Evolutionary conservation across 169 alveolate genomes (phyloP).

Genomic region (Theileria parva): DNA sequence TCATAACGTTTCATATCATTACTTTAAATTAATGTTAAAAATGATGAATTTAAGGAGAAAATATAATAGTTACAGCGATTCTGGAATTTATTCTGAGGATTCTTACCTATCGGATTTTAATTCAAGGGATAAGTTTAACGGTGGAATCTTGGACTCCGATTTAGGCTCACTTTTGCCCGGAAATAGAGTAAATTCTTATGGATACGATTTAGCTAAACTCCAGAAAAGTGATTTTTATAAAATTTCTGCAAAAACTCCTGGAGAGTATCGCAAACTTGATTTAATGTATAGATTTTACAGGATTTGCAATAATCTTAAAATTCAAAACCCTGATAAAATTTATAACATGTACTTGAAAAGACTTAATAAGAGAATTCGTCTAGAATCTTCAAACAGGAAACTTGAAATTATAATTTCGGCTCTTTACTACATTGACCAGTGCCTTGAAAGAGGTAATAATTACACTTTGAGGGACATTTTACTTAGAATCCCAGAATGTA

Average conservation of each 20-base stretch:
- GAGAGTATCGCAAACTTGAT: slow-evolving; percentile 36
- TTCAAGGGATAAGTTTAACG: background rate
- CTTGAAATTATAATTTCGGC: slow-evolving; percentile 51
- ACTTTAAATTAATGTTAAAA: too few species aligned
- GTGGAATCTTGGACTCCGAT: background rate
- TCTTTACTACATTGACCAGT: slow-evolving; percentile 40
- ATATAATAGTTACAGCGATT: too few species aligned
- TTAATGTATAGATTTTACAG: slow-evolving; percentile 22
- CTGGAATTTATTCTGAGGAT: background rate
- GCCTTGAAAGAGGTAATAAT: slow-evolving; percentile 6
- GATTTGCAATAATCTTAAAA: slow-evolving; percentile 26
- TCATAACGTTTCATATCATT: too few species aligned
- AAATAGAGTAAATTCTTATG: background rate
- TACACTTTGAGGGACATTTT: slow-evolving; percentile 32
- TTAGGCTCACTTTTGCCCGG: background rate
- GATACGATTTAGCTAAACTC: background rate
- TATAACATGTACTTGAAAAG: slow-evolving; percentile 38
- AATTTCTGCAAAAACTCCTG: background rate
- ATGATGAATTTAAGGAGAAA: background rate
- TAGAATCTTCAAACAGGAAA: slow-evolving; percentile 20
- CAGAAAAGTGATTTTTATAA: slow-evolving; percentile 22
- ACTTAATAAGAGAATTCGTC: slow-evolving; percentile 20
- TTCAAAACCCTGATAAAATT: slow-evolving; percentile 40
- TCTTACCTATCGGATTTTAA: background rate
- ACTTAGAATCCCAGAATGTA: background rate